Base-by-base conservation (phyloP, 1,284 basidiomycete genomes). In the Papiliotrema nemorosa region DNA sequence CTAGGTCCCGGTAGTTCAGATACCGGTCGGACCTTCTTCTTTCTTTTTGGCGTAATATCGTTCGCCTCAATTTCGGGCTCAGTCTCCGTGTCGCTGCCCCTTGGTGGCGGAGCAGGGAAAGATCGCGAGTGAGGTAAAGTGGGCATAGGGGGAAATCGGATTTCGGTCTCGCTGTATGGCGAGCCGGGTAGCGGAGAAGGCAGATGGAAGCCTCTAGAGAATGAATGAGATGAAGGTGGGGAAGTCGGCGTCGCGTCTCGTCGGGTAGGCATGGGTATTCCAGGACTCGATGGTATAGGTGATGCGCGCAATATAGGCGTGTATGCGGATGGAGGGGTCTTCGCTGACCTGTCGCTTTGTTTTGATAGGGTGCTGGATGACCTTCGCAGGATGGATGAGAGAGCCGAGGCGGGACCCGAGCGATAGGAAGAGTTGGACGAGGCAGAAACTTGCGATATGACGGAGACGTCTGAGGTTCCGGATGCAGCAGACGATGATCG, bases 161-260 rank as follows among this genome's bases (percentile, higher is more conserved):
- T 24, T 27, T 21, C 12, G 24, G 31, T 27, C n/a, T 44, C 18
- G 18, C 55, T 54, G 34, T 72, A 72, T 10, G 67, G 66, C 12
- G 69, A 72, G 0, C 60, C 58, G 13, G 64, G 60, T 2, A 63
- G 58, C 13, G 67, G 65, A 1, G 67, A 69, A 2, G 69, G 69
- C 3, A 72, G 47, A 44, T 72, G 69, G 44, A 69, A 72, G 2
- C 69, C 69, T 9, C 59, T 56, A 7, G 69, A 70, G 46, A 70
- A 66, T 0, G 66, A 64, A 9, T 58, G 51, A 5, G 58, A 50
- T 21, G 20, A 14, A 6, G n/a, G 16, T 37, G 47, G 9, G 52
- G 40, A 22, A 54, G 50, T 33, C n/a, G 51, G 48, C 22, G 41
- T 13, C 7, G 29, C 26, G 7, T 12, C 10, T 14, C 13, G 43